Base-by-base conservation (phyloP, 305 asterid species). In the Ilex paraguariensis region DNA sequence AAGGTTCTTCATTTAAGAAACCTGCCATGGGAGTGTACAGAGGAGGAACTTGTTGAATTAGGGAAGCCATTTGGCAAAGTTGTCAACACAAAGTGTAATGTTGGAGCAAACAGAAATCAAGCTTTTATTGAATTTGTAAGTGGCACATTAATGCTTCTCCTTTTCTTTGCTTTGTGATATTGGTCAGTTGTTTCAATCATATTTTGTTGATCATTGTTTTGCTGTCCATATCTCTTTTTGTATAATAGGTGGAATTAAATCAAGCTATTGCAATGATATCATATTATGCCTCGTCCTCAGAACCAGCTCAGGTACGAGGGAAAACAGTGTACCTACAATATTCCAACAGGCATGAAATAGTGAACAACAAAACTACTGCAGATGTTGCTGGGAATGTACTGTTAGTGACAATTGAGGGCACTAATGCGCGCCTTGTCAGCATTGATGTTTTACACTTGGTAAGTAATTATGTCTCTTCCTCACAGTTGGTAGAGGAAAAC, bases 291-390 rank as follows among this genome's bases (percentile, higher is more conserved):
- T 90, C 99, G 62, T 93, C 99, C 31, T 83, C 99, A 11, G 99
- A 93, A 83, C 99, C 96, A 10, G 97, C 99, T 64, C 97, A 86
- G 85, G 97, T 93, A 62, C 95, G 99, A 72, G 97, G 99, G 84
- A 93, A 93, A 81, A 87, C 95, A 13, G 96, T 93, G 74, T 93
- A 93, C 88, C 92, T 93, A 73, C 99, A 93, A 77, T 93, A 93
- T 80, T 93, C 99, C 63, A 93, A 93, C 95, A 80, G 99, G 77
- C 97, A 90, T 80, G 99, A 93, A 79, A 93, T 93, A 74, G 97
- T 90, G 88, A 93, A 93, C 99, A 93, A 90, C 85, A 93, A 86
- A 84, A 93, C 99, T 58, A 86, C 92, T 63, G 99, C 97, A 54
- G 97, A 93, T 79, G 96, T 86, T 73, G 96, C 99, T 71, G 99